Base-by-base conservation (phyloP, 2,329 filamentous ascomycete species). In the Myriosclerotinia duriaeana region DNA sequence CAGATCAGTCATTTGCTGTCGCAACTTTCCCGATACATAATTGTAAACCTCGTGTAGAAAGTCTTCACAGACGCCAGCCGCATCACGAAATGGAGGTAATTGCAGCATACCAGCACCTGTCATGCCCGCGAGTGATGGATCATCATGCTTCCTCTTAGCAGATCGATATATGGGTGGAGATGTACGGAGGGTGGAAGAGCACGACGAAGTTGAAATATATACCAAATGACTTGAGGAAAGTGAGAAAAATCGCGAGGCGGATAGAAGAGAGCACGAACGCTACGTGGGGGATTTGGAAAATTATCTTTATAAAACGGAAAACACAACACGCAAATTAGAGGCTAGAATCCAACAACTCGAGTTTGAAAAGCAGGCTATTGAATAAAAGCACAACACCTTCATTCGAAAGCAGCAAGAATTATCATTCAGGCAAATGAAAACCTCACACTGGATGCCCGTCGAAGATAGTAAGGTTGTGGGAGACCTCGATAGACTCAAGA, bases 51-150 rank as follows among this genome's bases (percentile, higher is more conserved):
- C 70, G 5, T 15, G 60, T 5, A 74, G 52, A 50, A 69, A 74
- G 40, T 74, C 72, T 58, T 72, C 65, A 50, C 71, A 73, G 0
- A 74, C 71, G 0, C 61, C 71, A 5, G 53, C 38, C 0, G 71
- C 72, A 34, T 61, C 53, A 2, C 69, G 68, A 53, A 69, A 69
- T 15, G 34, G 7, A 44, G 72, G 72, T 17, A 73, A 14, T 9
- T 58, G 20, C 6, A 73, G 2, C 61, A 72, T 70, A 1, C 68
- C 68, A 14, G 15, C 0, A 22, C 61, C 69, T 2, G 14, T 14
- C 42, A 69, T 65, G n/a, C 44, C 6, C 0, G 55, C 55, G 48
- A 73, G 70, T 0, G 68, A 30, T 1, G 68, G 71, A 44, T 73
- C 71, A 9, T 73, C 71, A 58, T 68, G 42, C 11, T 70, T 54